phyloP scores from a whole-genome alignment of 179 eudicot genomes.

The Actinidia arguta region DNA sequence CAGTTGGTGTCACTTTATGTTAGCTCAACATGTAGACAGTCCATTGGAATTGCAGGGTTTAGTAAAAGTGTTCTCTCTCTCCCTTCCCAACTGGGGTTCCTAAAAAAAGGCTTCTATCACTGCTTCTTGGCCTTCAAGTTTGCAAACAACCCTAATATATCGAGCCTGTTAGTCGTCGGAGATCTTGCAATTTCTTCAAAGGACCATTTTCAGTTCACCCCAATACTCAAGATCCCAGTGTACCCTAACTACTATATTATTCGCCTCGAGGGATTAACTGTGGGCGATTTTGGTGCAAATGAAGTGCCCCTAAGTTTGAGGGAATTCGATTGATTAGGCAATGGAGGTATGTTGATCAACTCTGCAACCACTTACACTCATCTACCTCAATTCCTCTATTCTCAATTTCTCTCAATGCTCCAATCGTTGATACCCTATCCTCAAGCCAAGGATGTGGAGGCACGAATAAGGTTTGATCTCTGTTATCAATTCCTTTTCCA shows the following conservation, averaged over 20 bases:
- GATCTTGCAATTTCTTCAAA: slow-evolving; percentile 53
- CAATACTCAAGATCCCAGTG: slow-evolving; percentile 50
- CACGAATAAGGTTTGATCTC: slow-evolving; percentile 53
- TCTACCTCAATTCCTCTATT: slow-evolving; percentile 56
- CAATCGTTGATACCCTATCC: slow-evolving; percentile 40
- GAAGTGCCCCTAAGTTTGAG: slow-evolving; percentile 46
- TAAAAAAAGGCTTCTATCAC: slow-evolving; percentile 59
- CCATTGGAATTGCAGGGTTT: slow-evolving; percentile 66
- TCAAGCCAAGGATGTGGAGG: slow-evolving; percentile 48
- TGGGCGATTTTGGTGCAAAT: slow-evolving; percentile 32
- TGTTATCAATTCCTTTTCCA: slow-evolving; percentile 60
- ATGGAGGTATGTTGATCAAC: slow-evolving; percentile 72
- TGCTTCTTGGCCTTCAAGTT: slow-evolving; percentile 65
- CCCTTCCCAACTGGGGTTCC: slow-evolving; percentile 67
- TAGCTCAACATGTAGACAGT: slow-evolving; percentile 49
- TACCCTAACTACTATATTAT: slow-evolving; percentile 70
- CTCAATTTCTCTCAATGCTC: slow-evolving; percentile 38
- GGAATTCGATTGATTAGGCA: slow-evolving; percentile 52
- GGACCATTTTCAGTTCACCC: slow-evolving; percentile 55
- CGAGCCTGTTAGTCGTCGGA: slow-evolving; percentile 62
- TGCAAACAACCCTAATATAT: slow-evolving; percentile 64
- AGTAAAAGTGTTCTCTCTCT: slow-evolving; percentile 62
- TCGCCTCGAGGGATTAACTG: slow-evolving; percentile 50
- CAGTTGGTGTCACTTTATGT: slow-evolving; percentile 44
- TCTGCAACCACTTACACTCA: slow-evolving; percentile 76